Conservation (phyloP, 176 grass and related monocot genomes). For the Elaeis guineensis region DNA sequence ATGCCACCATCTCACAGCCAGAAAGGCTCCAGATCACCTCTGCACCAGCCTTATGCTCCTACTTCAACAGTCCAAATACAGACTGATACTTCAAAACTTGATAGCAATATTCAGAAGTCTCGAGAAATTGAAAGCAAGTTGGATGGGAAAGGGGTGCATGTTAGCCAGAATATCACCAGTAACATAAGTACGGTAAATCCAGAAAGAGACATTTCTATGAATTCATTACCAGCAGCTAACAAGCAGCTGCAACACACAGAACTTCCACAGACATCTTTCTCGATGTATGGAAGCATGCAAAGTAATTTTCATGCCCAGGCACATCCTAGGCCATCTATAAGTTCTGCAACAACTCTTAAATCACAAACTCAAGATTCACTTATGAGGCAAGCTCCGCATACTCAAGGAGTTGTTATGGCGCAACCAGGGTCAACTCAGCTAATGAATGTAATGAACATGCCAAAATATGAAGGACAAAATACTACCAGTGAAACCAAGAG, state of each 20-base stretch:
- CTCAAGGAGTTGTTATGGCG: conserved; percentile 36
- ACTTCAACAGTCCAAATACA: conserved; percentile 46
- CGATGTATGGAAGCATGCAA: conserved; percentile 33
- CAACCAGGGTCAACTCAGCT: conserved; percentile 15
- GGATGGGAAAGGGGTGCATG: conserved; percentile 34
- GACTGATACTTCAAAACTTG: conserved; percentile 23
- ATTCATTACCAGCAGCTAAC: conserved; percentile 11
- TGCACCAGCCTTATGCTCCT: conserved; percentile 15
- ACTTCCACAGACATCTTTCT: conserved; percentile 49
- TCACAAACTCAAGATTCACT: conserved; percentile 37
- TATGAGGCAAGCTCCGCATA: conserved; percentile 31
- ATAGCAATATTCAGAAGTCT: conserved; percentile 31
- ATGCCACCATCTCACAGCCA: conserved; percentile 13
- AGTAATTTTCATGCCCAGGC: conserved; percentile 43
- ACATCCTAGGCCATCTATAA: conserved; percentile 37
- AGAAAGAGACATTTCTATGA: conserved; percentile 9
- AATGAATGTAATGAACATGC: conserved; percentile 13
- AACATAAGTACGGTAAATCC: conserved; percentile 27
- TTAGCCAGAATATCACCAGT: conserved; percentile 25
- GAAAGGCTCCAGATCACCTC: conserved; percentile 5
- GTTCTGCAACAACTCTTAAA: conserved; percentile 32
- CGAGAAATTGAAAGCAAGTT: conserved; percentile 30
- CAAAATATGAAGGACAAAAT: conserved; percentile 10
- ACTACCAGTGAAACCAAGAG: conserved; percentile 16
- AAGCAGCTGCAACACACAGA: conserved; percentile 40